Conservation (phyloP, 23 red algal genomes). For the Chondrus crispus region DNA sequence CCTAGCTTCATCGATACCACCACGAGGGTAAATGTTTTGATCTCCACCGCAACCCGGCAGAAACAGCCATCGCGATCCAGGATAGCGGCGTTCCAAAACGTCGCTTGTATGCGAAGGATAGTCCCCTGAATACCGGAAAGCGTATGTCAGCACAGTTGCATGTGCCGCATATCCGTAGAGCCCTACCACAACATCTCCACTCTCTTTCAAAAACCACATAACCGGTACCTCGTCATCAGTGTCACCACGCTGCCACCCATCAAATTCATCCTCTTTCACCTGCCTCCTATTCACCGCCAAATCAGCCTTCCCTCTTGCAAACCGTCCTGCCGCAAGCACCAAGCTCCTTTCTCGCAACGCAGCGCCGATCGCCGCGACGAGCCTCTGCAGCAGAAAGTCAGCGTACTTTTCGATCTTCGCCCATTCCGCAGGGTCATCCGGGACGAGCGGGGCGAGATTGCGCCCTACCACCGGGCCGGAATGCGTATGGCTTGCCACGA, state of each 20-base stretch:
- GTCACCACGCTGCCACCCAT: conserved; percentile 7
- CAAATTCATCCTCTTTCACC: conserved; percentile 29
- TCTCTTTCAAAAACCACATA: conserved; percentile 19
- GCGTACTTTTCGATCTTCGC: conserved; percentile 8
- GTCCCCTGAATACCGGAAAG: conserved; percentile 52
- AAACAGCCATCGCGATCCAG: conserved; percentile 44
- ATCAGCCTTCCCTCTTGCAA: neutral
- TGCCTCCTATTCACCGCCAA: conserved; percentile 38
- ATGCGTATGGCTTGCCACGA: conserved; percentile 57
- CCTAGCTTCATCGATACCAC: neutral
- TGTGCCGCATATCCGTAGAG: conserved; percentile 58
- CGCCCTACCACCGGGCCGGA: conserved; percentile 60
- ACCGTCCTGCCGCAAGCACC: neutral
- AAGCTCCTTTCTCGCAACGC: neutral
- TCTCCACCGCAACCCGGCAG: conserved; percentile 53
- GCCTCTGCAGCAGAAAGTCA: neutral
- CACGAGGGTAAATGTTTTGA: conserved; percentile 65
- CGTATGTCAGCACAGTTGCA: conserved; percentile 52
- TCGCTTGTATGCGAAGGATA: conserved; percentile 36
- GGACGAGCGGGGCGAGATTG: conserved; percentile 35
- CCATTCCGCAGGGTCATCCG: neutral
- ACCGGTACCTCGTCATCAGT: conserved; percentile 55
- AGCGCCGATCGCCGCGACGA: neutral
- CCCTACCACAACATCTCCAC: neutral
- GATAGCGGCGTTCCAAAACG: neutral